These are phyloP conservation scores for Globisporangium radiosum DNA, from an alignment of 352 stramenopile species.

Conservation along the genomic window DNA sequence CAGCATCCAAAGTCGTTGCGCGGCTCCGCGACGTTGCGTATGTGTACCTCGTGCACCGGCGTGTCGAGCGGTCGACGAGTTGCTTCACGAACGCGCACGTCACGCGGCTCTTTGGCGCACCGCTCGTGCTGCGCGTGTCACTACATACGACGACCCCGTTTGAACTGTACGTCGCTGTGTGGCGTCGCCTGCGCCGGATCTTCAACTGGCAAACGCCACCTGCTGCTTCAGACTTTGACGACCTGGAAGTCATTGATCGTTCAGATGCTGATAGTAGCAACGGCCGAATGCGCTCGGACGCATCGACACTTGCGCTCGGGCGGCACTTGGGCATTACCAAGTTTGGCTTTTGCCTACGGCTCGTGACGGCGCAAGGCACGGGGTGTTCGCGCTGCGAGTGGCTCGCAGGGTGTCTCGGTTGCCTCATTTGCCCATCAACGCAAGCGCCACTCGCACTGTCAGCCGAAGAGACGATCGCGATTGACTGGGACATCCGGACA, in stretches of 20 bases:
- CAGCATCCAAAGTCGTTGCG: constrained; percentile 46
- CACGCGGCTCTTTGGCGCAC: constrained; percentile 72
- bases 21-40: constrained; percentile 46
- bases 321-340: constrained; percentile 50
- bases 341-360: constrained; percentile 81
- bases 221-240: constrained; percentile 20
- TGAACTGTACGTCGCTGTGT: constrained; percentile 73
- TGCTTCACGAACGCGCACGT: constrained; percentile 79
- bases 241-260: neutral
- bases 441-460: constrained; percentile 35
- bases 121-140: constrained; percentile 68
- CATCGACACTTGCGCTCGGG: constrained; percentile 57
- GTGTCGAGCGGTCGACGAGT: constrained; percentile 74
- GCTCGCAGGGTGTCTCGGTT: constrained; percentile 83
- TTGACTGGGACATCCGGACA: constrained; percentile 87
- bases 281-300: constrained; percentile 24
- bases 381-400: constrained; percentile 86
- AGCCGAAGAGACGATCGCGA: constrained; percentile 77
- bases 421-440: constrained; percentile 60
- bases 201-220: constrained; percentile 78
- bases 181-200: constrained; percentile 70
- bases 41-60: constrained; percentile 78
- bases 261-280: constrained; percentile 1
- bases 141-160: constrained; percentile 54
- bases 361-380: constrained; percentile 76